Conservation (phyloP, 2,329 filamentous ascomycete species). For the Didymella sp. region DNA sequence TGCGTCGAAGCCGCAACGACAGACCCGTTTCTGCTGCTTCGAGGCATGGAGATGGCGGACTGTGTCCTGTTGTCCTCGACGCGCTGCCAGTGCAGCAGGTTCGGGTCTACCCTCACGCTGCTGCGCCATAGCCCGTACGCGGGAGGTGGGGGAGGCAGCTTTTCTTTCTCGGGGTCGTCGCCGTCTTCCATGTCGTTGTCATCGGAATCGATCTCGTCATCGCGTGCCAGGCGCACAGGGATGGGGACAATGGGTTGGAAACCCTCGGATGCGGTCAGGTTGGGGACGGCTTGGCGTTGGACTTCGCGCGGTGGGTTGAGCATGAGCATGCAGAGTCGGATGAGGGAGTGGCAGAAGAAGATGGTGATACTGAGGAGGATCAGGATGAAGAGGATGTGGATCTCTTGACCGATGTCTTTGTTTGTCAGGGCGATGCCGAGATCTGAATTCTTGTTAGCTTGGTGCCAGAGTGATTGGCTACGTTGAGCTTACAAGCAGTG, state of each 20-base stretch:
- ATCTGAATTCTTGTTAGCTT: conserved; percentile 59
- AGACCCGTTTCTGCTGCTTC: conserved; percentile 12
- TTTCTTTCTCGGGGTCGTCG: conserved; percentile 30
- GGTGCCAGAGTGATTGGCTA: conserved; percentile 1
- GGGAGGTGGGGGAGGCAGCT: conserved; percentile 63
- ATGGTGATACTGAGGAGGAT: conserved; percentile 76
- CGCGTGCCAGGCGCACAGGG: conserved; percentile 74
- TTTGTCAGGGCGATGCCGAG: conserved; percentile 73
- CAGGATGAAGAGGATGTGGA: conserved; percentile 81
- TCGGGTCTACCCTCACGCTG: conserved; percentile 81
- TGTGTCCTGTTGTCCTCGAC: conserved; percentile 42
- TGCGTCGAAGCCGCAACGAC: not conserved
- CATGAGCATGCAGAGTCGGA: conserved; percentile 74
- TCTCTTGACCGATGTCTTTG: conserved; percentile 69
- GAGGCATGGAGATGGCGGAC: conserved; percentile 4
- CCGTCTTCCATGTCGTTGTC: conserved; percentile 44
- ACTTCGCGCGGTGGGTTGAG: conserved; percentile 53
- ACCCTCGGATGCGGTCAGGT: conserved; percentile 64
- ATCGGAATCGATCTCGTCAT: conserved; percentile 71
- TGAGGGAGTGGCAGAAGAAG: conserved; percentile 80
- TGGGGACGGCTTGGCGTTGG: conserved; percentile 49
- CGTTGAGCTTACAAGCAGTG: conserved; percentile 66
- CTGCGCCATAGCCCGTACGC: conserved; percentile 86
- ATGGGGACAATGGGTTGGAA: conserved; percentile 79
- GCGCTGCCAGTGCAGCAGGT: conserved; percentile 81